These are phyloP conservation scores for Coemansia pectinata DNA, from an alignment of 192 early-diverging fungal species.

Conservation along the genomic window DNA sequence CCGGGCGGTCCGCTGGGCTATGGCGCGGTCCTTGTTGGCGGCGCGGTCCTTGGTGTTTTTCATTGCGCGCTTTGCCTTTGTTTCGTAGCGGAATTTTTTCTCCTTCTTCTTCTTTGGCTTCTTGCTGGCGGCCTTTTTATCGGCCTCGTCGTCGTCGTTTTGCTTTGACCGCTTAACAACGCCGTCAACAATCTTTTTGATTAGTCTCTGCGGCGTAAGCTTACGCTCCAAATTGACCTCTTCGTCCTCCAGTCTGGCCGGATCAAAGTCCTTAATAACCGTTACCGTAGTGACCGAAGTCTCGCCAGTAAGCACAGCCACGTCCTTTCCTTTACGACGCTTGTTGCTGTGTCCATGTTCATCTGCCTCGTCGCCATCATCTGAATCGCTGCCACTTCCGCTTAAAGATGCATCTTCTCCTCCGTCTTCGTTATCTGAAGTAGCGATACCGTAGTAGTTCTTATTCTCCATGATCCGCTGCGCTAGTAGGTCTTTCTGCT, in stretches of 20 bases:
- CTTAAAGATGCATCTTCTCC: neutral
- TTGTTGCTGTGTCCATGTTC: neutral
- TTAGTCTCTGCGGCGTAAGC: constrained; percentile 30
- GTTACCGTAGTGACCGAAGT: constrained; percentile 69
- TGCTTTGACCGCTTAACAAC: constrained; percentile 6
- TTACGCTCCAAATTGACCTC: constrained; percentile 17
- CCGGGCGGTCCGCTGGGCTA: constrained; percentile 2
- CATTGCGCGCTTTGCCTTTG: constrained; percentile 42
- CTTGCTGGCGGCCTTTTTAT: neutral
- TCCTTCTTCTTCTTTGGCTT: constrained; percentile 18
- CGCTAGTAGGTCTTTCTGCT: constrained; percentile 58
- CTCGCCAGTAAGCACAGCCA: constrained; percentile 59
- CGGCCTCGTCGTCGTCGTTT: neutral
- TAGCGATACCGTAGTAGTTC: constrained; percentile 42
- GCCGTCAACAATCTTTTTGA: constrained; percentile 16
- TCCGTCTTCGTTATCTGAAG: constrained; percentile 23
- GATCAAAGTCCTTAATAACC: constrained; percentile 68
- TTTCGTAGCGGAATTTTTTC: constrained; percentile 55
- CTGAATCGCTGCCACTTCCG: constrained; percentile 5
- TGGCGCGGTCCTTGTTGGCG: constrained; percentile 8
- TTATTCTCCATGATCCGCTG: constrained; percentile 50
- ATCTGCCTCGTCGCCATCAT: constrained; percentile 7
- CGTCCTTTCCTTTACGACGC: constrained; percentile 43
- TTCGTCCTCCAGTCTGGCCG: constrained; percentile 21
- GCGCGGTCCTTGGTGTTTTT: constrained; percentile 8